Evolutionary conservation across 2,329 filamentous ascomycete genomes (phyloP), one percentile per base, ranked within the genome.

Genomic region (Escovopsis sp.): DNA sequence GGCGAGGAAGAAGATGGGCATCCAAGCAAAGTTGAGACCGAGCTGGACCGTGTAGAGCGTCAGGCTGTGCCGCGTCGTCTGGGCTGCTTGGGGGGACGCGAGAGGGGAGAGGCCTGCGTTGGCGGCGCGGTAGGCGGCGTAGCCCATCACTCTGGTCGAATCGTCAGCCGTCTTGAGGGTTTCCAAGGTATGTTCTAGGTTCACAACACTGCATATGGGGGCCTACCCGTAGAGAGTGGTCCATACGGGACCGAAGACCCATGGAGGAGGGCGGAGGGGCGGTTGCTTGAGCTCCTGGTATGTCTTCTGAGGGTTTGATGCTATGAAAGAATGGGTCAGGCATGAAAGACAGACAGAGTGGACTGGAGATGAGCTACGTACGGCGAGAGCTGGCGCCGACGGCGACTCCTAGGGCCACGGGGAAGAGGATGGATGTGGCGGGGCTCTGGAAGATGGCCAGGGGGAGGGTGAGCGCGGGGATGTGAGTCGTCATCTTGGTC

Each of bases 1-100:
- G 40, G 81, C 57, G n/a, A 75, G 72, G 58, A 94, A 95, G 72
- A 95, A 95, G 10, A 95, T 72, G 11, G 89, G 89, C 75, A 87
- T 95, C 85, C 85, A 96, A 42, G 81, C 61, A 28, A 94, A 68
- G 59, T 95, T 95, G 41, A 95, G 69, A 10, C 73, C 83, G 6
- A 95, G 77, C 63, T 95, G 88, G 46, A 87, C 69, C 2, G 83
- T 84, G 67, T 94, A 95, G 28, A 95, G 71, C 0, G 82, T 85
- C 45, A 85, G 80, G 50, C 80, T 82, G 50, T 77, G 70, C 57
- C 75, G 74, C 41, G 82, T 77, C 42, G 75, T 63, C 33, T 66
- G 61, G 39, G 75, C 69, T n/a, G 72, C 74, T 34, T 64, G 59
- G 28, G 72, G 65, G 33, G 69, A 66, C 33, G 71, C 59, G 34